Percentiles rank a stretch among this genome's conserved stretches.
Conservation (phyloP, 768 basidiomycete genomes). For the Lactarius hengduanensis region DNA sequence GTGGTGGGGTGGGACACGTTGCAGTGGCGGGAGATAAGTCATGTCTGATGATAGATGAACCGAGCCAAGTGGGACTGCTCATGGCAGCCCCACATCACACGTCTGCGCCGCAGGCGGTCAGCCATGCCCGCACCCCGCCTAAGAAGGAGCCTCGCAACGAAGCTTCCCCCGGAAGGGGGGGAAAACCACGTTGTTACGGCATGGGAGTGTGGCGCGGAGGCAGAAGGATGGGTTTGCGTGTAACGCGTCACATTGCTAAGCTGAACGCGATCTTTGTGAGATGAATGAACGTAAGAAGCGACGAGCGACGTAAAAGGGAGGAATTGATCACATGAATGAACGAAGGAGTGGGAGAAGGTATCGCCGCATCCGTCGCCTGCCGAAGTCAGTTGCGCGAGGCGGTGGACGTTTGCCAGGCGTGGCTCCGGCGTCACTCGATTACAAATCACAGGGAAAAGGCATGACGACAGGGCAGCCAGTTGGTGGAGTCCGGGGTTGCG, state of each 20-base stretch:
- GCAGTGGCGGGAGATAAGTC: neutral
- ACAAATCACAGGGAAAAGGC: neutral
- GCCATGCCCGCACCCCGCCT: neutral
- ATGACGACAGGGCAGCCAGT: neutral
- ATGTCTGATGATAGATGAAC: neutral
- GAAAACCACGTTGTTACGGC: neutral
- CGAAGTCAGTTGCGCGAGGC: conserved; percentile 2
- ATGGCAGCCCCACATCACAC: neutral
- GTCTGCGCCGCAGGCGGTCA: neutral
- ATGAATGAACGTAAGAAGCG: neutral
- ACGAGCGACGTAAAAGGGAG: neutral
- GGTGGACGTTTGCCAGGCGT: neutral
- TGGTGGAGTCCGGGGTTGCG: neutral
- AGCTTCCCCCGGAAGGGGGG: neutral
- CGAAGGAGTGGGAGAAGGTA: neutral
- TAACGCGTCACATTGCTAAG: neutral
- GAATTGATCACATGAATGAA: neutral
- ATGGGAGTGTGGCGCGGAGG: neutral
- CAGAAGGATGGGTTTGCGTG: neutral
- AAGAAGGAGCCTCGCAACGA: neutral
- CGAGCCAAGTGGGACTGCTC: neutral
- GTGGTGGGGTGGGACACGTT: neutral
- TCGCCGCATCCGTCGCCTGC: neutral
- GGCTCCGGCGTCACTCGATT: neutral
- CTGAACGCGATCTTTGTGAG: neutral